phyloP scores from a whole-genome alignment of 129 eudicot species.

The Artemisia annua region DNA sequence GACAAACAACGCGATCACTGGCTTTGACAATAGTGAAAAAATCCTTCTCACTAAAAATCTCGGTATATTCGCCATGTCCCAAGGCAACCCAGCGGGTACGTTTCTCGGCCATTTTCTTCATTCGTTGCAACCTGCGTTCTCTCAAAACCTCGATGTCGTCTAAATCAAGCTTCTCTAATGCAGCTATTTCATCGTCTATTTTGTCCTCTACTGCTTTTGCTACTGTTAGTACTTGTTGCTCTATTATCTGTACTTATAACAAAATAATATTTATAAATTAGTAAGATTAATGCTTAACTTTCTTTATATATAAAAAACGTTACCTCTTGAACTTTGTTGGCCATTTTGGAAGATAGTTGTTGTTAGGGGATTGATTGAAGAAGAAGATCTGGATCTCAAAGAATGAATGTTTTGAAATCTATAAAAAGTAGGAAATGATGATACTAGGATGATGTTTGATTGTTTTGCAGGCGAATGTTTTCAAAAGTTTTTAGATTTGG shows the following conservation, averaged over 20 bases:
- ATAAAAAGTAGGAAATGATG: no score
- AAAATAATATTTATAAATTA: not conserved
- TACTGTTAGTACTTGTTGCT: conserved; percentile 81
- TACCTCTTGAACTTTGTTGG: conserved; percentile 66
- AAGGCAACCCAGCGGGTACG: conserved; percentile 77
- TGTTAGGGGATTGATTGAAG: no score
- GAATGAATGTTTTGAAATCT: no score
- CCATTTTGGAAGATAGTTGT: conserved; percentile 41
- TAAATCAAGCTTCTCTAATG: conserved; percentile 71
- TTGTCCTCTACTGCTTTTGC: conserved; percentile 92
- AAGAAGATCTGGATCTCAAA: not conserved
- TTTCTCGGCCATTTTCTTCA: conserved; percentile 98
- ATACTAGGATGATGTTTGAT: no score
- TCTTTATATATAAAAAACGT: not conserved
- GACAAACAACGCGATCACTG: conserved; percentile 96
- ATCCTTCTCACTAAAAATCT: conserved; percentile 81
- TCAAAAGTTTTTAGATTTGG: no score
- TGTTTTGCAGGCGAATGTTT: no score
- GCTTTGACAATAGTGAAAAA: conserved; percentile 81
- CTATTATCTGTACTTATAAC: conserved; percentile 55
- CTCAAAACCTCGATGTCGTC: conserved; percentile 85
- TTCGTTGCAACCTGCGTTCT: conserved; percentile 84
- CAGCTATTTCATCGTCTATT: conserved; percentile 88
- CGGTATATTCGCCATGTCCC: conserved; percentile 89
- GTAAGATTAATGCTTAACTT: no score